Base-by-base conservation (phyloP, 257 asterid genomes). In the Phtheirospermum japonicum region DNA sequence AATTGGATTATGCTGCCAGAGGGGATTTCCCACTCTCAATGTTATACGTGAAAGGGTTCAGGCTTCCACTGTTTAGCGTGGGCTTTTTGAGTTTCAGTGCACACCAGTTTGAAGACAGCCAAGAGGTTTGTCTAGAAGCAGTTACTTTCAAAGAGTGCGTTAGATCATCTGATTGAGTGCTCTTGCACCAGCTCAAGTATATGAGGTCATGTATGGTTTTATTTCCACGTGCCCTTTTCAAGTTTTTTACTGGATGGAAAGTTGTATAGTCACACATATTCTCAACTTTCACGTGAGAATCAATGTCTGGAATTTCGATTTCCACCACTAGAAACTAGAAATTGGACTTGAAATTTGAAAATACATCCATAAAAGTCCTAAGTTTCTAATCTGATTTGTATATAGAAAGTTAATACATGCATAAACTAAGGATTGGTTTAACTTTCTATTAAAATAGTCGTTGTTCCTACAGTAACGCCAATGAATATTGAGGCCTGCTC, bases 71-170 rank as follows among this genome's bases (percentile, higher is more conserved):
- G 63, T 58, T 58, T 18, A 26, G 56, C 54, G 31, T 61, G 66
- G 43, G 28, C 8, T 1, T 30, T 42, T 23, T 30, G 30, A 31
- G 45, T 48, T 54, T 11, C 9, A 4, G 8, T 7, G 49, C 12
- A 59, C 30, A 18, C 33, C 8, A 33, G 17, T 37, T 59, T 13
- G 42, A 34, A 8, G 0, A 10, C 5, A 6, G 50, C 17, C 26
- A 59, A 14, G 64, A 59, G 63, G 48, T 36, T 26, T 34, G 46
- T 23, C 54, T 60, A 43, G 45, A 61, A 61, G 57, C 31, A 30
- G 55, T 32, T 10, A 30, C 43, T 18, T 10, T 46, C 46, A n/a
- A n/a, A n/a, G n/a, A n/a, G n/a, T n/a, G n/a, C n/a, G n/a, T n/a
- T n/a, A n/a, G n/a, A n/a, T n/a, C n/a, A n/a, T n/a, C n/a, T n/a